phyloP scores from a whole-genome alignment of 2,329 filamentous ascomycete genomes.

The Seiridium cupressi region DNA sequence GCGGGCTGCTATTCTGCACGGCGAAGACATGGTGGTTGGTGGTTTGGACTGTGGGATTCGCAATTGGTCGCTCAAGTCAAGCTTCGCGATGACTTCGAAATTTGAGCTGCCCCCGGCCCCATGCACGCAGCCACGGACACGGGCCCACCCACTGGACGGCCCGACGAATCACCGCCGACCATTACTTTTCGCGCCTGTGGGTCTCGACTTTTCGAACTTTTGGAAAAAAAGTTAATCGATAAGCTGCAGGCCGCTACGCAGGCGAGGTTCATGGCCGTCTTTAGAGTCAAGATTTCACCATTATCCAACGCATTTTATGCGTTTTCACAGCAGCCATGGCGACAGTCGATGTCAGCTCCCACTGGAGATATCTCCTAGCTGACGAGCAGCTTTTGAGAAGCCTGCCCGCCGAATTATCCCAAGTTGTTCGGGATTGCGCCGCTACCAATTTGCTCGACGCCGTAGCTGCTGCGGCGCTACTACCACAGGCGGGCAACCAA shows the following conservation, averaged over 20 bases:
- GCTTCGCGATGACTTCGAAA: slow-evolving; percentile 6
- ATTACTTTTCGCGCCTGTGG: background rate
- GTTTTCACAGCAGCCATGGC: slow-evolving; percentile 41
- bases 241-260: background rate
- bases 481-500: slow-evolving; percentile 66
- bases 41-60: slow-evolving; percentile 17
- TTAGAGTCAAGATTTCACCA: background rate
- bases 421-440: slow-evolving; percentile 62
- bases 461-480: slow-evolving; percentile 67
- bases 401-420: slow-evolving; percentile 68
- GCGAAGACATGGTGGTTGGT: slow-evolving; percentile 54
- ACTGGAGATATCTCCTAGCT: slow-evolving; percentile 54
- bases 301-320: background rate
- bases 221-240: slow-evolving; percentile 5
- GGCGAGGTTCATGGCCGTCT: background rate
- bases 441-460: slow-evolving; percentile 69
- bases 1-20: slow-evolving; percentile 62
- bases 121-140: background rate
- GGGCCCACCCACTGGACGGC: background rate
- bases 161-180: slow-evolving; percentile 2
- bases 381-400: slow-evolving; percentile 53
- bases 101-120: background rate
- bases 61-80: slow-evolving; percentile 10
- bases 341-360: slow-evolving; percentile 51
- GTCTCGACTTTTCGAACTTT: background rate